Evolutionary conservation across 192 early-diverging fungal genomes (phyloP).

Genomic region (Gaertneriomyces semiglobifer): DNA sequence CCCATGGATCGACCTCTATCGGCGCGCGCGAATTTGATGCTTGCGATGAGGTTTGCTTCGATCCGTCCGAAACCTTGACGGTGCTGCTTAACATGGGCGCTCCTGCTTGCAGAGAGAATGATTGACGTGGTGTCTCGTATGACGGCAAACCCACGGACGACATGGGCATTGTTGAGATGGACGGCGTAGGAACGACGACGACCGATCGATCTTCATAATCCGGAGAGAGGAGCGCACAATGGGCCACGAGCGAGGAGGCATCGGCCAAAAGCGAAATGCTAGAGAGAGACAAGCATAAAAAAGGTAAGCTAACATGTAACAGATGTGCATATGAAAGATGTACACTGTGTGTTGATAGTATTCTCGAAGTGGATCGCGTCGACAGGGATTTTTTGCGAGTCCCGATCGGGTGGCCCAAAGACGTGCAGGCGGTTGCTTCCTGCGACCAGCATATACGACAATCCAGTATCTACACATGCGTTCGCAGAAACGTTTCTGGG

Average conservation of each 20-base stretch:
- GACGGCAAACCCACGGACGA: background rate
- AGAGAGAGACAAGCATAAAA: no score
- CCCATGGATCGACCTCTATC: background rate
- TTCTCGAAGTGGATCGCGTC: background rate
- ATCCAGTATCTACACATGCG: background rate
- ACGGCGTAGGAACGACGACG: background rate
- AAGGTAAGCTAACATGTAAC: no score
- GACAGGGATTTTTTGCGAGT: background rate
- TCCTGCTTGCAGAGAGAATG: background rate
- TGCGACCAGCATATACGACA: constrained; percentile 1
- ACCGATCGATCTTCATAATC: background rate
- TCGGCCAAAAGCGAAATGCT: no score
- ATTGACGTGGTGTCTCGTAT: constrained; percentile 1
- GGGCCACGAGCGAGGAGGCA: no score
- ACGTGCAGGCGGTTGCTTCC: constrained; percentile 9
- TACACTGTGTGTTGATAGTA: no score
- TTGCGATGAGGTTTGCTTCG: background rate
- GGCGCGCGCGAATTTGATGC: background rate
- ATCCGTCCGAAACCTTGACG: background rate
- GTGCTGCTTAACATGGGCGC: constrained; percentile 2
- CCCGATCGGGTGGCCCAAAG: constrained; percentile 4
- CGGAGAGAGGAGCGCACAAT: no score
- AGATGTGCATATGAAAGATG: no score
- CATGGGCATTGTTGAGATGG: background rate
- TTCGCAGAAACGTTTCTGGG: background rate